Percentiles rank a stretch among this genome's conserved stretches.
Conservation (phyloP, 2,329 filamentous ascomycete genomes). For the Zasmidium angulare region DNA sequence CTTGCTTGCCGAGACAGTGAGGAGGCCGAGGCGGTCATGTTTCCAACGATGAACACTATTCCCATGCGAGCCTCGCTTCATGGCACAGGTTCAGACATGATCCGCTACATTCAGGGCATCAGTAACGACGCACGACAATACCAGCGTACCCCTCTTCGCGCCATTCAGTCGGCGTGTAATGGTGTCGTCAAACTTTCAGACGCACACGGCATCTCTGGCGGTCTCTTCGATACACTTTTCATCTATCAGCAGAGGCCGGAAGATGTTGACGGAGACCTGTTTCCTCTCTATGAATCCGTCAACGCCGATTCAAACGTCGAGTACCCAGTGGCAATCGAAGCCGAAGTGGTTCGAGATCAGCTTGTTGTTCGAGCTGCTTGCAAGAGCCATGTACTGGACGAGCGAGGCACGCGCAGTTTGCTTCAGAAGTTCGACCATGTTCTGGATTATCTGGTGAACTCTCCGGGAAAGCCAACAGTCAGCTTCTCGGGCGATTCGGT, state of each 20-base stretch:
- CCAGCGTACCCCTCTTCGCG: constrained; percentile 75
- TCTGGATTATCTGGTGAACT: constrained; percentile 56
- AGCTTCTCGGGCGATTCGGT: constrained; percentile 53
- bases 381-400: constrained; percentile 56
- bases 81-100: constrained; percentile 62
- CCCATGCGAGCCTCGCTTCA: constrained; percentile 71
- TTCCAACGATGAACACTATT: constrained; percentile 92
- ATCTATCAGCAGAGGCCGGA: constrained; percentile 61
- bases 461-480: constrained; percentile 54
- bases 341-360: constrained; percentile 60
- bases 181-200: constrained; percentile 5
- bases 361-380: constrained; percentile 73
- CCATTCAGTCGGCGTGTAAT: constrained; percentile 56
- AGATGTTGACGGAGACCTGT: constrained; percentile 15
- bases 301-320: constrained; percentile 68
- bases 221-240: constrained; percentile 65
- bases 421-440: constrained; percentile 61
- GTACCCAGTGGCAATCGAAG: constrained; percentile 79
- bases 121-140: constrained; percentile 65
- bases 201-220: constrained; percentile 39
- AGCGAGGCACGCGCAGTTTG: constrained; percentile 47
- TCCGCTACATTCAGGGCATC: constrained; percentile 72
- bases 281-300: constrained; percentile 61
- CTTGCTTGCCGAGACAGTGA: constrained; percentile 81
- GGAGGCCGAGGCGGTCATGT: constrained; percentile 66